Percentiles rank a stretch among this genome's conserved stretches.
Conservation (phyloP, 768 basidiomycete species). For the Psilocybe tampanensis region DNA sequence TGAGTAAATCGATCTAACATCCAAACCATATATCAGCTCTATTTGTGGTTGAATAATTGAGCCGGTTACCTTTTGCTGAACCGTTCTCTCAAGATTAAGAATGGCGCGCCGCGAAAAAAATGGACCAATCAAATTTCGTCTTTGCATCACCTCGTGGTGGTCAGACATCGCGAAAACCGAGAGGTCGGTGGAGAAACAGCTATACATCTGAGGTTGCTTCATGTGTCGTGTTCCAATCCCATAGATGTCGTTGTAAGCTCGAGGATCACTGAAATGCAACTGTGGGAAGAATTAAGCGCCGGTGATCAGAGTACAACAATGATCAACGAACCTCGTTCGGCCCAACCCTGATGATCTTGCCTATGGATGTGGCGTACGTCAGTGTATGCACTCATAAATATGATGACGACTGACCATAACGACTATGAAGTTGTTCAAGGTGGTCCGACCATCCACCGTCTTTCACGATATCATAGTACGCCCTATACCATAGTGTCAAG, state of each 20-base stretch:
- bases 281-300: constrained; percentile 13
- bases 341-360: constrained; percentile 38
- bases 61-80: constrained; percentile 33
- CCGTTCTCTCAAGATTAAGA: constrained; percentile 34
- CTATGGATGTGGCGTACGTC: constrained; percentile 16
- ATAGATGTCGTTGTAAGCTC: constrained; percentile 43
- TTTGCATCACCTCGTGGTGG: constrained; percentile 34
- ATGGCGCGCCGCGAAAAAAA: constrained; percentile 44
- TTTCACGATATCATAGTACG: constrained; percentile 36
- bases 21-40: not conserved
- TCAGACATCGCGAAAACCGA: constrained; percentile 40
- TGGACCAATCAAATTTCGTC: constrained; percentile 37
- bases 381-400: not conserved
- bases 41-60: not conserved
- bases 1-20: constrained; percentile 34
- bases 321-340: constrained; percentile 38
- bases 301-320: not conserved
- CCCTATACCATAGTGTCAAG: constrained; percentile 32
- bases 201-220: constrained; percentile 38
- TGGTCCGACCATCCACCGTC: constrained; percentile 41
- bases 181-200: constrained; percentile 36
- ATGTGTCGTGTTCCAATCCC: constrained; percentile 36
- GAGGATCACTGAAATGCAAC: constrained; percentile 46
- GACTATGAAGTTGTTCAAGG: constrained; percentile 35
- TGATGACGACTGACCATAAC: constrained; percentile 32